A percentile compares a stretch with the other conserved stretches of the same genome.
Evolutionary conservation across 1,139 yeast genomes (phyloP).

Genomic region (Keqinozyma sinolaborantium): DNA sequence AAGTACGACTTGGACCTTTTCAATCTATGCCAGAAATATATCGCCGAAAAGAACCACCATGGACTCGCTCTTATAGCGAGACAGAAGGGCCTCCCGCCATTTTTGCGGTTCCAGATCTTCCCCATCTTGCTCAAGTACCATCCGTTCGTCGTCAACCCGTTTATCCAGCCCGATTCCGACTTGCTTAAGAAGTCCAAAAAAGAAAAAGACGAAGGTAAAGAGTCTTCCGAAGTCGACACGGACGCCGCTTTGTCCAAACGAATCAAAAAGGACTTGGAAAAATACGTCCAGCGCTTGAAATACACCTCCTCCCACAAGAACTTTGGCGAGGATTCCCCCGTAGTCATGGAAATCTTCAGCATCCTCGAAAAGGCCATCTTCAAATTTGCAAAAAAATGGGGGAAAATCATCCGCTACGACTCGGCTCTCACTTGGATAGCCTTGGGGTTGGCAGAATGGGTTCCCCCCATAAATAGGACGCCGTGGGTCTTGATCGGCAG

Average conservation of each 20-base stretch:
- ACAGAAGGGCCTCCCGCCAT: slow-evolving; percentile 83
- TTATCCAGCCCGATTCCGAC: slow-evolving; percentile 54
- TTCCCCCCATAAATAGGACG: slow-evolving; percentile 57
- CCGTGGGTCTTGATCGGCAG: slow-evolving; percentile 44
- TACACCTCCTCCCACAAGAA: slow-evolving; percentile 10
- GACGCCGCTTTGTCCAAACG: slow-evolving; percentile 26
- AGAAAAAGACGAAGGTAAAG: slow-evolving; percentile 3
- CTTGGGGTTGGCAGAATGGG: slow-evolving; percentile 84
- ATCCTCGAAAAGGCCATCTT: slow-evolving; percentile 59
- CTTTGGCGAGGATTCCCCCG: slow-evolving; percentile 18
- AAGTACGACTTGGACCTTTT: slow-evolving; percentile 40
- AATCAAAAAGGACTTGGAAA: slow-evolving; percentile 49
- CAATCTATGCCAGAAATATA: slow-evolving; percentile 35
- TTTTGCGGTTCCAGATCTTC: slow-evolving; percentile 77
- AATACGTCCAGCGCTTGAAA: slow-evolving; percentile 46
- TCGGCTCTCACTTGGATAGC: slow-evolving; percentile 87
- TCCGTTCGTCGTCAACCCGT: slow-evolving; percentile 80
- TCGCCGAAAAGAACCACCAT: slow-evolving; percentile 52
- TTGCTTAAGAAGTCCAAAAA: slow-evolving; percentile 3
- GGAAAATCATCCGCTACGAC: slow-evolving; percentile 72
- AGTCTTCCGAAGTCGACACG: slow-evolving; percentile 1
- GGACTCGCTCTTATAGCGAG: slow-evolving; percentile 79
- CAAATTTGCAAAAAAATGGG: slow-evolving; percentile 75
- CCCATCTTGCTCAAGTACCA: slow-evolving; percentile 77
- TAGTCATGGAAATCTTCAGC: slow-evolving; percentile 53